Evolutionary conservation across 2,329 filamentous ascomycete genomes (phyloP), one percentile per base, ranked within the genome.

Genomic region (Cercospora sp.): DNA sequence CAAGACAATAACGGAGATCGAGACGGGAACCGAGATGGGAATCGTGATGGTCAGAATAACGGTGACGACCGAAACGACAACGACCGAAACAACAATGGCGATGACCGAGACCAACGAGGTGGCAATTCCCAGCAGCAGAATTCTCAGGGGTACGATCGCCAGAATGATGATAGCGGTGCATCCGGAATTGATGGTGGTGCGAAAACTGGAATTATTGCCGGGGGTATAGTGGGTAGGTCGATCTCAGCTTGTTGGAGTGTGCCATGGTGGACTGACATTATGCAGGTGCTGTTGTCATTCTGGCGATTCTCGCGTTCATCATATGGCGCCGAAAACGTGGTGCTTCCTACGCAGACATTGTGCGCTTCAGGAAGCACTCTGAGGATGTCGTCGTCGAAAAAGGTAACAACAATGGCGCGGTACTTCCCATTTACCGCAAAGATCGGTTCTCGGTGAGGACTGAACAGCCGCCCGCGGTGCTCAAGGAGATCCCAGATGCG

Each of bases 391-490:
- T 72, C 8, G 51, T 73, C 18, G 66, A 63, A 21, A 60, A 68
- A 3, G 40, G 30, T 9, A 10, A 53, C 10, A 51, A 66, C 3
- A 53, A 53, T n/a, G 53, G 69, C 13, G 66, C 72, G 18, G 69
- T 70, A 8, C 61, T 75, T 30, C 74, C 74, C 1, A 75, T 75
- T 16, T 73, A 74, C 45, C 73, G 70, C 45, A 69, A 74, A n/a
- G 51, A 71, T 4, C 66, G 71, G 37, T 72, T 72, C 59, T 74
- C 74, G 2, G 66, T 76, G 30, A 66, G 68, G 12, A 75, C 74
- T 26, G 74, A 73, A 7, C 65, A 66, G 51, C 71, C 73, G 32
- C 37, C 37, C 4, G 65, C 65, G 13, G 71, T 69, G 5, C 40
- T 61, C 7, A 37, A 51, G 8, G 69, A 53, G 55, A 21, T 68